Evolutionary conservation across 805 yeast species (phyloP).

Genomic region (Saccharomyces eubayanus): DNA sequence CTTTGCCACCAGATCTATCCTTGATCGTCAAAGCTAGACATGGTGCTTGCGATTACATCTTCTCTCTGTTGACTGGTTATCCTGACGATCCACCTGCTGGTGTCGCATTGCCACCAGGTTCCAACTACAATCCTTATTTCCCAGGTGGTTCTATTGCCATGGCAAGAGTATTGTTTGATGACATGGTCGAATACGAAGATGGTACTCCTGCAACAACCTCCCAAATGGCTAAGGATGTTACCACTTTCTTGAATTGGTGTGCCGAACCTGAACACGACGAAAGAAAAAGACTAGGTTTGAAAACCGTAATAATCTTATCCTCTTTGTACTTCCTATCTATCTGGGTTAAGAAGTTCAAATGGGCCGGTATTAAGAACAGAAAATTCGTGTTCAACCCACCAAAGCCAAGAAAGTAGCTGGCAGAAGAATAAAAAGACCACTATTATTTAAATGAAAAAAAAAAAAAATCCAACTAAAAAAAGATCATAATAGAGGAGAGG

Average conservation of each 20-base stretch:
- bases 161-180: slow-evolving; percentile 98
- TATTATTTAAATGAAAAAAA: background rate
- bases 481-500: background rate
- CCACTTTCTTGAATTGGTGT: slow-evolving; percentile 95
- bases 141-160: slow-evolving; percentile 99
- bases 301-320: slow-evolving; percentile 75
- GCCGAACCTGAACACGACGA: slow-evolving; percentile 98
- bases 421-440: slow-evolving; percentile 33
- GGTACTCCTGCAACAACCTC: slow-evolving; percentile 98
- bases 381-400: slow-evolving; percentile 91
- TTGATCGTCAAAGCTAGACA: slow-evolving; percentile 98
- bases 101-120: slow-evolving; percentile 82
- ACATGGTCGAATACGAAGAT: slow-evolving; percentile 95
- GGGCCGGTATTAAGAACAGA: slow-evolving; percentile 94
- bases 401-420: slow-evolving; percentile 33
- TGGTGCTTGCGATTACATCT: slow-evolving; percentile 94
- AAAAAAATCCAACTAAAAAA: background rate
- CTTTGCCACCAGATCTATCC: slow-evolving; percentile 95
- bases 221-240: slow-evolving; percentile 98
- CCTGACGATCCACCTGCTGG: slow-evolving; percentile 99
- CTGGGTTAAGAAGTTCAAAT: slow-evolving; percentile 95
- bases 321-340: slow-evolving; percentile 73
- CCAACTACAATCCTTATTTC: slow-evolving; percentile 99
- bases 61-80: slow-evolving; percentile 92
- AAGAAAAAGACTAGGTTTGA: slow-evolving; percentile 92